Conservation (phyloP, 1,284 basidiomycete species). For the Ceratobasidium sp. region DNA sequence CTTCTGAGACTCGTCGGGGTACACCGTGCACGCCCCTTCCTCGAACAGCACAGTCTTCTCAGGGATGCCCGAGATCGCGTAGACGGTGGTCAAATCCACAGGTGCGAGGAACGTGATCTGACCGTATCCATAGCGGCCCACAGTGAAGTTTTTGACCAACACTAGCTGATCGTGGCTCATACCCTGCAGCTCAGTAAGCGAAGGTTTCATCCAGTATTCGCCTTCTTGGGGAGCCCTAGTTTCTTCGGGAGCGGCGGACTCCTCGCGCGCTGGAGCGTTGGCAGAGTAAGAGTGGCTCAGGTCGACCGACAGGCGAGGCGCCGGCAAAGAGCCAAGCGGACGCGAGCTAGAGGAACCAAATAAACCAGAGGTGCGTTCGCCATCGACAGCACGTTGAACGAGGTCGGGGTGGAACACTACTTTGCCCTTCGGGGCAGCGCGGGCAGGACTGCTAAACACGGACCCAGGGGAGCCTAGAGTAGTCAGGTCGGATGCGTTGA, state of each 20-base stretch:
- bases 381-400: conserved; percentile 38
- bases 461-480: conserved; percentile 33
- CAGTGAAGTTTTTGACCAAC: conserved; percentile 74
- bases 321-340: neutral
- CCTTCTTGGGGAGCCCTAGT: conserved; percentile 71
- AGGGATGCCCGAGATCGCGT: conserved; percentile 81
- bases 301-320: conserved; percentile 24
- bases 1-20: conserved; percentile 82
- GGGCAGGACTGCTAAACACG: conserved; percentile 32
- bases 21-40: conserved; percentile 92
- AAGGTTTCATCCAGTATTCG: conserved; percentile 89
- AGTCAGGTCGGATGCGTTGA: conserved; percentile 53
- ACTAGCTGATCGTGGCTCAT: conserved; percentile 79
- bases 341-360: conserved; percentile 40
- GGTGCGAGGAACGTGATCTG: conserved; percentile 90
- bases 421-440: conserved; percentile 31
- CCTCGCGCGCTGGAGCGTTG: conserved; percentile 45
- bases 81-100: conserved; percentile 90
- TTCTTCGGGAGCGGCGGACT: conserved; percentile 49
- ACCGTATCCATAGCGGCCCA: conserved; percentile 91
- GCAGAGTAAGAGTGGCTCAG: conserved; percentile 32
- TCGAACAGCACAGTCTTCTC: conserved; percentile 92
- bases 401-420: conserved; percentile 42
- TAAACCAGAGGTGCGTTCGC: conserved; percentile 33
- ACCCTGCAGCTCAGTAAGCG: conserved; percentile 74